phyloP scores from a whole-genome alignment of 2,329 filamentous ascomycete species.

The Talaromyces sp. region DNA sequence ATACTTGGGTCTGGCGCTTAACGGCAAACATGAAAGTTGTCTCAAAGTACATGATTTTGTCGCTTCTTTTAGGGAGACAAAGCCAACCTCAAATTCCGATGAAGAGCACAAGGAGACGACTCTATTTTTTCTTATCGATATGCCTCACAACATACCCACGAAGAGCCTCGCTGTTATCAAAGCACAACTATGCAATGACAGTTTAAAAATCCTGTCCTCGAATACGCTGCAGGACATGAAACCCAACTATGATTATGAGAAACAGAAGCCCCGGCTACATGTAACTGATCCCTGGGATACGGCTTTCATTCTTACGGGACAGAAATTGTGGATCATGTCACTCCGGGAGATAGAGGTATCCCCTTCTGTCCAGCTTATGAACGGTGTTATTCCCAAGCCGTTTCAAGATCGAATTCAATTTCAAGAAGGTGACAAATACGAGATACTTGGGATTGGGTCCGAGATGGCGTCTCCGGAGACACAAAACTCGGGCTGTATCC shows the following conservation, averaged over 20 bases:
- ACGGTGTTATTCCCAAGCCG: slow-evolving; percentile 57
- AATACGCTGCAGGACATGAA: slow-evolving; percentile 64
- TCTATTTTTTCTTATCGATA: slow-evolving; percentile 54
- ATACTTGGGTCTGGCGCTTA: slow-evolving; percentile 16
- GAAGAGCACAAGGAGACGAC: slow-evolving; percentile 40
- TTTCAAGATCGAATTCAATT: slow-evolving; percentile 89
- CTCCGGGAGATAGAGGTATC: slow-evolving; percentile 62
- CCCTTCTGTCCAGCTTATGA: slow-evolving; percentile 69
- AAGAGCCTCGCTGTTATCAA: slow-evolving; percentile 73
- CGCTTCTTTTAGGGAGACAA: slow-evolving; percentile 41
- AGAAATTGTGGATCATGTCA: slow-evolving; percentile 71
- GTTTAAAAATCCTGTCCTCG: slow-evolving; percentile 57
- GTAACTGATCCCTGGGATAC: slow-evolving; percentile 74
- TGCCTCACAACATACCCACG: slow-evolving; percentile 35
- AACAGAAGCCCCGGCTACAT: slow-evolving; percentile 61
- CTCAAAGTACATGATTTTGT: slow-evolving; percentile 77
- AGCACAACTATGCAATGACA: slow-evolving; percentile 54
- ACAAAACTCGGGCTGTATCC: slow-evolving; percentile 39
- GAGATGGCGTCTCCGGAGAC: slow-evolving; percentile 43
- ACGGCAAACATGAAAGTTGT: slow-evolving; percentile 48
- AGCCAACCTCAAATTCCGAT: slow-evolving; percentile 33
- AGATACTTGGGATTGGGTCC: slow-evolving; percentile 46
- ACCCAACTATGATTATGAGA: slow-evolving; percentile 41
- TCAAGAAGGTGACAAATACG: slow-evolving; percentile 48
- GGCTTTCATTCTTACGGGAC: slow-evolving; percentile 74